Evolutionary conservation across 176 grass and related monocot genomes (phyloP).

Genomic region (Aechmea fasciata): DNA sequence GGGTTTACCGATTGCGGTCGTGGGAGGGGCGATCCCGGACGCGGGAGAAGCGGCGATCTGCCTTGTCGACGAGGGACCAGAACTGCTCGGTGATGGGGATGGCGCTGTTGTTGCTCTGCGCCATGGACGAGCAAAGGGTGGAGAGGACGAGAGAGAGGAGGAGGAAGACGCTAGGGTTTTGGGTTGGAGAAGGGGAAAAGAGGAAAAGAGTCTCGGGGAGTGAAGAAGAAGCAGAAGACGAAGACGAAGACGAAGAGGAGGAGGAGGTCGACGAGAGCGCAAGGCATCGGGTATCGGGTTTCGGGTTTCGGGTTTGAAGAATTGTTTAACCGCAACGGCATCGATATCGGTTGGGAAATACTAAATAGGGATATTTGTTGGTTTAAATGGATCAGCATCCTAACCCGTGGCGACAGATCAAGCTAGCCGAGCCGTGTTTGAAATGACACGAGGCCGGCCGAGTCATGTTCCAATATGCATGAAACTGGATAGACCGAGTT

Average conservation of each 20-base stretch:
- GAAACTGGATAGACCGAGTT: too few relatives aligned
- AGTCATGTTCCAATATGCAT: too few relatives aligned
- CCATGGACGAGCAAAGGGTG: neutral
- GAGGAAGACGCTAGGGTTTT: neutral
- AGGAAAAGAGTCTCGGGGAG: neutral
- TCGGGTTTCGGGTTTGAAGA: too few relatives aligned
- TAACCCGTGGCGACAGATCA: too few relatives aligned
- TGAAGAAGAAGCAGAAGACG: neutral
- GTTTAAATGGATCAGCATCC: too few relatives aligned
- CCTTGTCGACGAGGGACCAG: constrained; percentile 2
- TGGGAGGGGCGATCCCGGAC: constrained; percentile 13
- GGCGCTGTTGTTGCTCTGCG: neutral
- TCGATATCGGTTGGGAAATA: too few relatives aligned
- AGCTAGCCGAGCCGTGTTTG: too few relatives aligned
- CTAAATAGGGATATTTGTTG: too few relatives aligned
- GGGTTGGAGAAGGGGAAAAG: neutral
- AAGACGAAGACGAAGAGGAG: neutral
- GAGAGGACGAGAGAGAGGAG: neutral
- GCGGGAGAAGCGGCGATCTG: constrained; percentile 17
- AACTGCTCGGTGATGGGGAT: constrained; percentile 1
- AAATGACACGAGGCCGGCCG: too few relatives aligned
- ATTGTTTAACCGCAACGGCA: too few relatives aligned
- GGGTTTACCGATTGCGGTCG: neutral
- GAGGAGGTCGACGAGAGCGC: neutral
- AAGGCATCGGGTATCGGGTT: too few relatives aligned